Evolutionary conservation across 257 asterid species (phyloP), one percentile per base, ranked within the genome.

Genomic region (Rhazya stricta): DNA sequence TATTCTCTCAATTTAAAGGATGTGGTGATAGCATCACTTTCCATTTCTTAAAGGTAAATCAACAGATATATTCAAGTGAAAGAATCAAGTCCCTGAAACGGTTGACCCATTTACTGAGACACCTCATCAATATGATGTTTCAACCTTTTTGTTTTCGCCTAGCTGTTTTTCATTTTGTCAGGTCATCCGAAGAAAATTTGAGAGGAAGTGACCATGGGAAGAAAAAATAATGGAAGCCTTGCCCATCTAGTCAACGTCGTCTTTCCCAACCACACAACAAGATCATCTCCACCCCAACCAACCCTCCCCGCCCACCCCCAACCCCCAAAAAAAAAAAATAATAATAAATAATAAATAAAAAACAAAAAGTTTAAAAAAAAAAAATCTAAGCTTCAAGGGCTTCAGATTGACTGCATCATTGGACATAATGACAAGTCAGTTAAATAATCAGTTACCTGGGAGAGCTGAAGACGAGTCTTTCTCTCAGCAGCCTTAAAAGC

Each of bases 401-500:
- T 27, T 9, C 9, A 41, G 53, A 27, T 21, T 45, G 29, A 9
- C 6, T 67, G 46, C 23, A 32, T 16, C n/a, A 29, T 6, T 18
- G 58, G 41, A 69, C 48, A 36, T 39, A 19, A 5, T 21, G 27
- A 23, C 32, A 42, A 23, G 16, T 68, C 36, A 5, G 9, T 21
- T 18, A 34, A 67, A 46, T 5, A 54, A 25, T 65, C 56, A 54
- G 86, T 71, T 81, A 92, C 99, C 97, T 92, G 96, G 18, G 96
- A 92, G 80, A 95, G 93, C 80, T 91, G 98, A 75, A 87, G 86
- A 77, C 91, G 96, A 67, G 96, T 88, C 88, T 95, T 95, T 79
- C 86, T 86, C 91, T 92, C 99, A 77, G 97, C 99, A 77, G 99
- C 99, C 86, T 89, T 92, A 74, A 95, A 91, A 77, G 97, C 98